Percentiles rank a stretch among this genome's conserved stretches.
These are phyloP conservation scores for Allium sativum DNA, from an alignment of 106 monocot species.

Conservation along the genomic window DNA sequence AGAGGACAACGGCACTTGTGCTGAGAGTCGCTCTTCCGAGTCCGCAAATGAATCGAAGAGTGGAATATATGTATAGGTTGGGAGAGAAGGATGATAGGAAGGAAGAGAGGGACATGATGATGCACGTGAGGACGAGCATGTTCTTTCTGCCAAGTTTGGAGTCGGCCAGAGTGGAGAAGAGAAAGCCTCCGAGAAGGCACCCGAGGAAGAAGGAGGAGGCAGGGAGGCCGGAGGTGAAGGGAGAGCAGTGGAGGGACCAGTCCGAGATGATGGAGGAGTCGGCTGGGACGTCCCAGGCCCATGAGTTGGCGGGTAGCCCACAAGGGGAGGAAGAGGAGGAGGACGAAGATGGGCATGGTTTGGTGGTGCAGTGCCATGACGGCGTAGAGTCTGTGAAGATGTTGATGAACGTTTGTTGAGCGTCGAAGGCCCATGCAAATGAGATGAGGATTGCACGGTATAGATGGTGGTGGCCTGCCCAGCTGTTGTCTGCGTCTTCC, in stretches of 20 bases:
- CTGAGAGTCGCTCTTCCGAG: constrained; percentile 44
- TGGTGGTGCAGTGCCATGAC: constrained; percentile 36
- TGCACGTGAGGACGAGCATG: constrained; percentile 25
- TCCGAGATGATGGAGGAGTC: constrained; percentile 37
- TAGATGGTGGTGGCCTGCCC: constrained; percentile 1
- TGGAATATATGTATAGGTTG: constrained; percentile 29
- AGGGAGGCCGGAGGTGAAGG: constrained; percentile 27
- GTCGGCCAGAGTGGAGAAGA: constrained; percentile 60
- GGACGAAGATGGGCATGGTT: neutral
- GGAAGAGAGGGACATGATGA: constrained; percentile 37
- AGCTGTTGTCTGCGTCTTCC: too few species aligned
- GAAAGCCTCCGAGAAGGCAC: constrained; percentile 55
- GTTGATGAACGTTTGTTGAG: constrained; percentile 34
- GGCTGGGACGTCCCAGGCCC: constrained; percentile 36
- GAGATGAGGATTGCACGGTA: constrained; percentile 7
- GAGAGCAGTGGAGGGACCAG: constrained; percentile 44
- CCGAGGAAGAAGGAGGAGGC: constrained; percentile 49
- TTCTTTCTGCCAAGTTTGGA: constrained; percentile 51
- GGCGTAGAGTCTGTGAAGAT: constrained; percentile 53
- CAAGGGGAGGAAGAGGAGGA: constrained; percentile 21
- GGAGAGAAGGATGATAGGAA: constrained; percentile 29
- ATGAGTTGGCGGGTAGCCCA: constrained; percentile 18
- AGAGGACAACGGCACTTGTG: constrained; percentile 41
- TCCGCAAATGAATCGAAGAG: constrained; percentile 42
- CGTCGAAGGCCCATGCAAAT: constrained; percentile 19